Percentiles rank a stretch among this genome's conserved stretches.
These are phyloP conservation scores for Cadophora sp. DNA, from an alignment of 2,329 filamentous ascomycete genomes.

Conservation along the genomic window DNA sequence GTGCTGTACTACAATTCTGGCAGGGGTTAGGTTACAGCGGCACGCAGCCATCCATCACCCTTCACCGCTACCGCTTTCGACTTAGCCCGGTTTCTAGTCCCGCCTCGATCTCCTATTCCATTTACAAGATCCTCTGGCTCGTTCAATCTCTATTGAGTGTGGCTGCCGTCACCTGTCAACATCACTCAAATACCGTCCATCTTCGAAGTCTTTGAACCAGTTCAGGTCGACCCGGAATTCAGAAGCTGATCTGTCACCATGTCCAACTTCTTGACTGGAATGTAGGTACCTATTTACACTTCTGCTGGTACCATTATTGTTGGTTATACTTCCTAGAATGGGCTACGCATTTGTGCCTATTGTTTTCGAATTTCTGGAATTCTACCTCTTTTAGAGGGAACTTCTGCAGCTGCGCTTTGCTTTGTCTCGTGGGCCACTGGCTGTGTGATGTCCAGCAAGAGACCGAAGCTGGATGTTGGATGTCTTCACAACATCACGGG, in stretches of 20 bases:
- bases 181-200: background rate
- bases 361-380: background rate
- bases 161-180: conserved; percentile 5
- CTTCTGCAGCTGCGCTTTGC: background rate
- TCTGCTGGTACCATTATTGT: conserved; percentile 2
- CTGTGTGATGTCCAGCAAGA: background rate
- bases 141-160: background rate
- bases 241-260: conserved; percentile 29
- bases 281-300: conserved; percentile 40
- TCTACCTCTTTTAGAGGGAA: no score
- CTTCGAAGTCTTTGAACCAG: background rate
- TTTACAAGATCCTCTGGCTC: background rate
- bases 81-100: background rate
- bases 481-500: background rate
- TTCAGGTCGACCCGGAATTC: conserved; percentile 3
- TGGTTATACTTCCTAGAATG: conserved; percentile 6
- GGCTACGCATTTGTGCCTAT: background rate
- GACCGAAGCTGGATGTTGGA: background rate
- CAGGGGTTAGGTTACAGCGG: background rate
- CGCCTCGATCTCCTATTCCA: conserved; percentile 3
- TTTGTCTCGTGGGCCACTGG: background rate
- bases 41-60: background rate
- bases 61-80: conserved; percentile 2
- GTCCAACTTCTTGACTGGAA: conserved; percentile 46
- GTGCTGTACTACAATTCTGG: background rate